These are phyloP conservation scores for Boletus pseudopeckii DNA, from an alignment of 768 basidiomycete species.

Conservation along the genomic window DNA sequence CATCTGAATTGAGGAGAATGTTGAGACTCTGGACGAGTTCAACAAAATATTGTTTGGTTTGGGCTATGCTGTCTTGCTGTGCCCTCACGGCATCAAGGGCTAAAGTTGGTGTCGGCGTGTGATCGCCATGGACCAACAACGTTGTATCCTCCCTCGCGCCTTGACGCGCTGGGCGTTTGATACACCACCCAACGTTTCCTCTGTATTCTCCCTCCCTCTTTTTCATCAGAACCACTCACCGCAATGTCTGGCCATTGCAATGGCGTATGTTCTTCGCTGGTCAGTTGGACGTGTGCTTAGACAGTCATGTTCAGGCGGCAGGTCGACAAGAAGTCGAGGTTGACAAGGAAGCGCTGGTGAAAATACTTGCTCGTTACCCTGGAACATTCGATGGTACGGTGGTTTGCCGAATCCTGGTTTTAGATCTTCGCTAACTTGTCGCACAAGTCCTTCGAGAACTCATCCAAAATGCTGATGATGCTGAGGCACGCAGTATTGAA, in stretches of 20 bases:
- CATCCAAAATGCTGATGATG: conserved; percentile 58
- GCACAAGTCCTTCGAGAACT: conserved; percentile 47
- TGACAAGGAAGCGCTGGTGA: conserved; percentile 14
- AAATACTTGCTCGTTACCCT: conserved; percentile 18
- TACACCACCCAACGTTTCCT: background rate
- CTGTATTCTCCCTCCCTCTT: background rate
- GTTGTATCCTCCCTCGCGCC: background rate
- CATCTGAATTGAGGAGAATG: background rate
- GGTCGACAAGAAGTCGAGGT: conserved; percentile 11
- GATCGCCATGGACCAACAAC: conserved; percentile 9
- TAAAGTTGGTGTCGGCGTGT: background rate
- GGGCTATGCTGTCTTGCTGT: background rate
- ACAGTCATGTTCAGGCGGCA: background rate
- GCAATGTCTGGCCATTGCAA: background rate
- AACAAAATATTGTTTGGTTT: background rate
- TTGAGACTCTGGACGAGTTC: background rate
- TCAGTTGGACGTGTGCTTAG: background rate
- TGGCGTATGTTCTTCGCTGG: conserved; percentile 1
- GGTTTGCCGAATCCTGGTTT: background rate
- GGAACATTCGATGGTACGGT: conserved; percentile 9
- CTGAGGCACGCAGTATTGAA: conserved; percentile 33
- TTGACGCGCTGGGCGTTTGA: background rate
- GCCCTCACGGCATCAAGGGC: background rate
- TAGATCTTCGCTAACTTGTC: background rate
- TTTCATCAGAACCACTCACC: background rate